phyloP scores from a whole-genome alignment of 495 filamentous ascomycete species.

The Pseudomonodictys pantanalensis region DNA sequence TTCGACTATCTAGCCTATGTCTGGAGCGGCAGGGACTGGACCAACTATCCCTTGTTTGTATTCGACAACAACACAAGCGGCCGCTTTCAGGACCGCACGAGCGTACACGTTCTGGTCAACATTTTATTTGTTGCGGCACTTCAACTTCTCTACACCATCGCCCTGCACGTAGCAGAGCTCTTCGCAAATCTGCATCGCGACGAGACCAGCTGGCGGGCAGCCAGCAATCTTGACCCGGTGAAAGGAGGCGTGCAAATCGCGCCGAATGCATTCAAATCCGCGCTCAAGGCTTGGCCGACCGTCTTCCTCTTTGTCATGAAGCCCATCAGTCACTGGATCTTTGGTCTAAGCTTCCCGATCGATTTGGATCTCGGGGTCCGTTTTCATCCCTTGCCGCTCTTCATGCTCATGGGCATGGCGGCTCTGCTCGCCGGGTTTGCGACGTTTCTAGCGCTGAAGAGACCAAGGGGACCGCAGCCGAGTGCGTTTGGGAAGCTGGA shows the following conservation, averaged over 20 bases:
- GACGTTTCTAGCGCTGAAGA: constrained; percentile 39
- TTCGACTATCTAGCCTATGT: no score
- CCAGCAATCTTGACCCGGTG: neutral
- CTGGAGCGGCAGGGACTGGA: no score
- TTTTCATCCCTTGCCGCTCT: constrained; percentile 41
- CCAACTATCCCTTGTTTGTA: no score
- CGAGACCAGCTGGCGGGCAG: constrained; percentile 44
- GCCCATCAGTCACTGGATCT: constrained; percentile 48
- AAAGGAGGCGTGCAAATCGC: constrained; percentile 1
- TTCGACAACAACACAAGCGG: no score
- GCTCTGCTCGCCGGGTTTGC: constrained; percentile 42
- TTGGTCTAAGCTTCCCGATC: constrained; percentile 39
- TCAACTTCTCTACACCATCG: constrained; percentile 43
- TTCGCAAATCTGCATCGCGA: constrained; percentile 49
- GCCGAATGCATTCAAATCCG: constrained; percentile 37
- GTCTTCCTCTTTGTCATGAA: constrained; percentile 46
- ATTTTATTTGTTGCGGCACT: constrained; percentile 20
- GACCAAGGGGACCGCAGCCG: constrained; percentile 45
- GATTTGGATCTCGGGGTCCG: neutral
- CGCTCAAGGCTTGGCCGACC: constrained; percentile 46
- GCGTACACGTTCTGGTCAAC: no score
- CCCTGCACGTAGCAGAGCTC: constrained; percentile 48
- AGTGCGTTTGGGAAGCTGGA: constrained; percentile 48
- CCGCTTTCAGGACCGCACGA: neutral
- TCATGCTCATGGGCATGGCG: constrained; percentile 39